Base-by-base conservation (phyloP, 2,329 filamentous ascomycete genomes). In the Diaporthe sp. region DNA sequence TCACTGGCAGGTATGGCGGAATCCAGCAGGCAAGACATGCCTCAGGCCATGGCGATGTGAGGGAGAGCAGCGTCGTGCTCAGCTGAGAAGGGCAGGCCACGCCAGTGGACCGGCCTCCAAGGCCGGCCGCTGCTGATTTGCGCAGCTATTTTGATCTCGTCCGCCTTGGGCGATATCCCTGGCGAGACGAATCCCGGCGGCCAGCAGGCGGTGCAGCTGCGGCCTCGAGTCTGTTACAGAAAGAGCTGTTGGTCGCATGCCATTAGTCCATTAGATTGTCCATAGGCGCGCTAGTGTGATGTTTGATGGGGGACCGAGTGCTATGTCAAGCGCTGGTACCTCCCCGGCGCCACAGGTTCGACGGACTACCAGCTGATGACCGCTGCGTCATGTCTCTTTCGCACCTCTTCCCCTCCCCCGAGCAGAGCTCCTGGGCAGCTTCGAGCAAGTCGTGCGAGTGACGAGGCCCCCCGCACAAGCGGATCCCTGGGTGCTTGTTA, bases 181-280 rank as follows among this genome's bases (percentile, higher is more conserved):
- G 71, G 58, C 34, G 44, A 62, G 58, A 65, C 46, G 34, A 55
- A 55, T 53, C 71, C 61, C 58, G 58, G 58, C 44, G 55, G 73
- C 55, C 65, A 55, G 34, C 25, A 7, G 34, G 44, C 44, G 44
- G 65, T 61, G 73, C 62, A 62, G 17, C 53, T 37, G 22, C 44
- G 62, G 62, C 62, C 53, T 74, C 53, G 67, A 55, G 67, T 60
- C 53, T 71, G 73, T 71, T 71, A 71, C 73, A 75, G 73, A 71
- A 70, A n/a, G 22, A 42, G 34, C 46, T 58, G 46, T 74, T 60
- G 62, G 55, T 42, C 55, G 44, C 73, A 71, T 71, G 57, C 72
- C 60, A 72, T 58, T 61, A 72, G 53, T 49, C 49, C 51, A 44
- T 46, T 60, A 46, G 55, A 51, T 39, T 73, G 62, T 55, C 22